Base-by-base conservation (phyloP, 257 asterid genomes). In the Apocynum venetum region DNA sequence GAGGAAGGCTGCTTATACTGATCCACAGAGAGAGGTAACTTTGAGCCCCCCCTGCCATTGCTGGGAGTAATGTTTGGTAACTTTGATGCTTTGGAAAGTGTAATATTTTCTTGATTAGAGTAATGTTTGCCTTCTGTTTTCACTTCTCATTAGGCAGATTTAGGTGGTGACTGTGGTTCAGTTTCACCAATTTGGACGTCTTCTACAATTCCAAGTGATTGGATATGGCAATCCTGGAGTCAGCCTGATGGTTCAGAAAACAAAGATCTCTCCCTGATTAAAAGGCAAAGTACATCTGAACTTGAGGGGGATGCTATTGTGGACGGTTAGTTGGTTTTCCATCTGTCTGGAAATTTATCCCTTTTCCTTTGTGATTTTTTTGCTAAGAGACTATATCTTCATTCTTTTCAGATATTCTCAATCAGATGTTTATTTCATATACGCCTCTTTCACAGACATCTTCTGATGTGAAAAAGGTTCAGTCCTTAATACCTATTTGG, bases 401-500 rank as follows among this genome's bases (percentile, higher is more conserved):
- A 9, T 46, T 63, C 56, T 80, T 49, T 86, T 77, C 97, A 95
- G 99, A 94, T 78, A 89, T 95, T 76, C 79, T 89, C 74, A 95
- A 95, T 85, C 98, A 89, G 87, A 88, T 88, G 80, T 79, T 80
- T 76, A 80, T 85, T 76, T 87, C 93, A 9, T 89, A 79, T 73
- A 82, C 89, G 44, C 83, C 91, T 78, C 96, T 90, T 81, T 91
- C 99, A 13, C 98, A 93, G 86, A 77, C 87, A 79, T 71, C 74
- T 83, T 84, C 97, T 68, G 88, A 88, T 64, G 83, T 83, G 88
- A 91, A 87, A 90, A 88, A 89, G 97, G 97, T 95, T 80, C 99
- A 89, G 87, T 95, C 99, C 68, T 87, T 95, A 41, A 83, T 95
- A 77, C 98, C 98, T 48, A 95, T 95, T 72, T 95, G 98, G 99